Base-by-base conservation (phyloP, 257 asterid species). In the Rehmannia glutinosa region DNA sequence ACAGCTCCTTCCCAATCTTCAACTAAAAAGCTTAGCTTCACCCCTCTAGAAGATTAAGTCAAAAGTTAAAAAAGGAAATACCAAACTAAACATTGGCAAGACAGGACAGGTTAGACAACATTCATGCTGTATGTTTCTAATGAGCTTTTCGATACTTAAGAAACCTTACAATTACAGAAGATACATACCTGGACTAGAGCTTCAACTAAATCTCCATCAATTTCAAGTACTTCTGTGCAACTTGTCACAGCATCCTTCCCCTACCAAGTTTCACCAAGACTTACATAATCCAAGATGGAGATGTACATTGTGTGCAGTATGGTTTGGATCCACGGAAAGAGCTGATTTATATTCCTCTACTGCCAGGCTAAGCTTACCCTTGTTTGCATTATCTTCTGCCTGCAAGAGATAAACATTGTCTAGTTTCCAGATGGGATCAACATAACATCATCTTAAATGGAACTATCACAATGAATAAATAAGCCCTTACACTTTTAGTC, bases 1-100 rank as follows among this genome's bases (percentile, higher is more conserved):
- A 82, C 90, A 66, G 97, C 97, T 67, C 94, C 94, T 71, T 90
- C 97, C 96, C 96, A 87, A 65, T 90, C 96, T 82, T 90, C 97
- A 30, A 75, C 42, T 68, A 87, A 75, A n/a, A 75, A 87, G 88
- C 79, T 87, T 90, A 50, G 96, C 91, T 84, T 90, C 96, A 38
- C 91, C 97, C 54, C 97, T 87, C 92, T 90, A 81, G 12, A 68
- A 70, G 30, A 69, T 72, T 39, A 5, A 55, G 6, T 17, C n/a
- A n/a, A n/a, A n/a, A 0, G n/a, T n/a, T n/a, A n/a, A 50, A 50
- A 70, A 63, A 53, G 21, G 58, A 17, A 13, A n/a, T n/a, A n/a
- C n/a, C n/a, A n/a, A n/a, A n/a, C n/a, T n/a, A n/a, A n/a, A n/a
- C n/a, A n/a, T n/a, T n/a, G n/a, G 41, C 41, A 5, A 57, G 21